Evolutionary conservation across 148 eudicot genomes (phyloP), one percentile per base, ranked within the genome.

Genomic region (Cornus florida): DNA sequence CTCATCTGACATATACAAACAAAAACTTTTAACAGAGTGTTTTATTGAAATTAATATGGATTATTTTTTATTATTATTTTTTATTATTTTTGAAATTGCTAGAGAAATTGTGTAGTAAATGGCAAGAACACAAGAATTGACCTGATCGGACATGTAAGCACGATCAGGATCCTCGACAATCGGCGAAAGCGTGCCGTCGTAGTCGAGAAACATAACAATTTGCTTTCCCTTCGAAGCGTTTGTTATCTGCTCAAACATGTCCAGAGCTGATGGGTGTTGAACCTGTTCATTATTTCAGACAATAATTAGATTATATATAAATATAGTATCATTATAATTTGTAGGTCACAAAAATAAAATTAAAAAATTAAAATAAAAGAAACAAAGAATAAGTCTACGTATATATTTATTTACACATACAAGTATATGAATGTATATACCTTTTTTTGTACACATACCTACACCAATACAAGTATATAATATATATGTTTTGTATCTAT

Each of bases 151-250:
- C 96, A 94, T 94, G 84, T 84, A 94, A 53, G 98, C 98, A 6
- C 86, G 91, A 81, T 94, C 96, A 33, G 98, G 97, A 71, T 94
- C 94, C 0, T 92, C 94, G 10, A 94, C 97, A 17, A 92, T 94
- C 4, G 97, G 97, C 11, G 97, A 94, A n/a, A 94, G 92, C 13
- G 98, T 94, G 70, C 98, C 98, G 67, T 94, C 98, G 46, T 94
- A 94, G 28, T 94, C 98, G 5, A 94, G 78, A 53, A 94, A 94
- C 94, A 94, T 94, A 5, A 91, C 93, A 6, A 94, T 90, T 65
- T 92, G 94, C 74, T 92, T 94, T 67, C 97, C 97, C 70, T 91
- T 89, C 9, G 98, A 89, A n/a, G 94, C 98, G 10, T 74, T 86
- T 43, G 89, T 89, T 14, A 94, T 94, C 67, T 94, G 87, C 78